Conservation (phyloP, 805 yeast species). For the Jamesozyma jinghongensis region DNA sequence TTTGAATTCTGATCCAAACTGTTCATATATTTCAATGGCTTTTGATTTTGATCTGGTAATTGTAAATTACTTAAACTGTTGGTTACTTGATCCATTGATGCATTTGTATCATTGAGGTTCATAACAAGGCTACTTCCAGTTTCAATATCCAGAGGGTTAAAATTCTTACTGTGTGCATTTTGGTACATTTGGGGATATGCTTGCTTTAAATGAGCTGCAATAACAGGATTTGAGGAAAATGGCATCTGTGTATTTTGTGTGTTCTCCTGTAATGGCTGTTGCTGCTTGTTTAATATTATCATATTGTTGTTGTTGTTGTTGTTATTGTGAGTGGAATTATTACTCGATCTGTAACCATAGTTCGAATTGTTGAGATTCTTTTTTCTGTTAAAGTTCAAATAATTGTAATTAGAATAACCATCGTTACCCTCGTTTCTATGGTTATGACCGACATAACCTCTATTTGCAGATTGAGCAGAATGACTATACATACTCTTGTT, state of each 20-base stretch:
- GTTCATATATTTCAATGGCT: background rate
- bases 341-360: background rate
- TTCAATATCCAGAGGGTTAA: background rate
- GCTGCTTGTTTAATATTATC: conserved; percentile 5
- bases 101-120: background rate
- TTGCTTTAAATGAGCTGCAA: conserved; percentile 18
- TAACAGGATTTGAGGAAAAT: conserved; percentile 6
- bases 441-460: background rate
- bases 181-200: conserved; percentile 19
- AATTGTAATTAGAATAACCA: conserved; percentile 1
- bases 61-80: background rate
- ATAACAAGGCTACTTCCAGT: background rate
- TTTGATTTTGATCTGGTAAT: background rate
- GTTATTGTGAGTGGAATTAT: conserved; percentile 1
- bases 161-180: conserved; percentile 1
- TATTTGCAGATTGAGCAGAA: background rate
- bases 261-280: background rate
- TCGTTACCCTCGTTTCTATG: conserved; percentile 1
- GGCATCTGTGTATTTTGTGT: background rate
- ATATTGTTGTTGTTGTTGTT: conserved; percentile 6
- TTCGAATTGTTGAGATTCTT: background rate
- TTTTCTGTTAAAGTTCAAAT: conserved; percentile 3
- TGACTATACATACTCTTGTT: conserved; percentile 3
- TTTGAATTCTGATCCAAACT: too few relatives aligned
- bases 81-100: background rate